Base-by-base conservation (phyloP, 257 asterid species). In the Lavandula angustifolia region DNA sequence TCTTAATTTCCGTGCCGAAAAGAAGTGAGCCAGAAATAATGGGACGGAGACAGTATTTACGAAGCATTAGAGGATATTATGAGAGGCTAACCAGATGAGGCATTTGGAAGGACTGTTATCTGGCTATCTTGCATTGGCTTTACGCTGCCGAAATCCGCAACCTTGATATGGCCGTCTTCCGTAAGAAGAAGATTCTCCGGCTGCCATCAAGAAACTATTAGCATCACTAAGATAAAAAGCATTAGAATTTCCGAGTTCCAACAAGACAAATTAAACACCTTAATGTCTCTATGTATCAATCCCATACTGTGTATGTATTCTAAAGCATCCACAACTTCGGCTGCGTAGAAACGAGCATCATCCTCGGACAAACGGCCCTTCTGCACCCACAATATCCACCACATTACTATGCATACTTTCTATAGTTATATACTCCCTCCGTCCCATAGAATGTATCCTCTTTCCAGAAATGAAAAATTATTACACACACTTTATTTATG, bases 261-360 rank as follows among this genome's bases (percentile, higher is more conserved):
- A 58, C 29, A 9, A 60, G 32, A 54, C 38, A 51, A 60, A 29
- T 87, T 22, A 22, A 22, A 22, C 27, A 92, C 97, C 99, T 94
- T 94, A 70, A 94, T 91, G 80, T 94, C 99, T 50, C 99, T 71
- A 76, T 94, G 99, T 75, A 94, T 94, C 81, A 94, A 68, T 32
- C 99, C 99, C 96, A 90, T 91, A 67, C 82, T 72, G 70, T 94
- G 99, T 70, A 94, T 94, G 67, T 94, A 94, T 69, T 94, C 98
- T 59, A 94, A 98, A 80, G 99, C 96, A 71, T 88, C 98, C 62
- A 91, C 99, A 75, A 94, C 88, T 87, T 94, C 99, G 54, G 99
- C 98, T 64, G 98, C 95, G 70, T 94, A 94, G 73, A 88, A 94
- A 66, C 92, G 85, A 50, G 98, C 95, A 68, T 90, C 99, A 10